Evolutionary conservation across 1,139 yeast species (phyloP).

Genomic region (Casaregolazyma suthepensis): DNA sequence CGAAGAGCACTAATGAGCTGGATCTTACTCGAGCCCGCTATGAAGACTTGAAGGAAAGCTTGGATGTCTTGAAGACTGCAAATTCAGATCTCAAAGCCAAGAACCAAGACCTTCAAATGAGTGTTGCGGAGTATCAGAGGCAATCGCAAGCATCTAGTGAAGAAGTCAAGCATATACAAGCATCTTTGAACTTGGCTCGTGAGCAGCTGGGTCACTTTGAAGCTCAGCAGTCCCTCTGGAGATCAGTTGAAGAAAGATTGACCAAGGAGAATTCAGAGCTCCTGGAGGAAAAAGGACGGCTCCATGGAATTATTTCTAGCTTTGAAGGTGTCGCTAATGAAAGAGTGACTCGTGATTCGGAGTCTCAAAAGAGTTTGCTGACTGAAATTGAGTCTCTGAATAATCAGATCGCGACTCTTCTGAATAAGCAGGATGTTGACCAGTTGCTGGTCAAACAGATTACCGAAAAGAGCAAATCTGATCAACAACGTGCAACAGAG

Average conservation of each 20-base stretch:
- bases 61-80: constrained; percentile 40
- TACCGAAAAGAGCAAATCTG: constrained; percentile 24
- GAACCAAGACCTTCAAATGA: constrained; percentile 49
- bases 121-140: constrained; percentile 47
- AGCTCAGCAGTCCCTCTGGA: constrained; percentile 51
- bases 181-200: constrained; percentile 36
- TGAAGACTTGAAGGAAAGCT: constrained; percentile 30
- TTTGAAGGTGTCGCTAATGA: constrained; percentile 59
- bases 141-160: constrained; percentile 54
- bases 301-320: constrained; percentile 55
- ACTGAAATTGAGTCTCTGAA: constrained; percentile 51
- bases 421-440: constrained; percentile 46
- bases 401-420: constrained; percentile 38
- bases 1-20: constrained; percentile 43
- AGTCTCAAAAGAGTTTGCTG: constrained; percentile 46
- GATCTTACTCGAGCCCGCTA: constrained; percentile 44
- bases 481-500: constrained; percentile 50
- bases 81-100: constrained; percentile 40
- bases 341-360: constrained; percentile 49
- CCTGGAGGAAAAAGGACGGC: constrained; percentile 52
- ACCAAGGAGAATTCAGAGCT: constrained; percentile 50
- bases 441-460: constrained; percentile 31
- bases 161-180: constrained; percentile 42
- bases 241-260: constrained; percentile 47
- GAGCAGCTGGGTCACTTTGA: constrained; percentile 45